Evolutionary conservation across 169 alveolate genomes (phyloP).

Genomic region (Plasmodium billcollinsi): DNA sequence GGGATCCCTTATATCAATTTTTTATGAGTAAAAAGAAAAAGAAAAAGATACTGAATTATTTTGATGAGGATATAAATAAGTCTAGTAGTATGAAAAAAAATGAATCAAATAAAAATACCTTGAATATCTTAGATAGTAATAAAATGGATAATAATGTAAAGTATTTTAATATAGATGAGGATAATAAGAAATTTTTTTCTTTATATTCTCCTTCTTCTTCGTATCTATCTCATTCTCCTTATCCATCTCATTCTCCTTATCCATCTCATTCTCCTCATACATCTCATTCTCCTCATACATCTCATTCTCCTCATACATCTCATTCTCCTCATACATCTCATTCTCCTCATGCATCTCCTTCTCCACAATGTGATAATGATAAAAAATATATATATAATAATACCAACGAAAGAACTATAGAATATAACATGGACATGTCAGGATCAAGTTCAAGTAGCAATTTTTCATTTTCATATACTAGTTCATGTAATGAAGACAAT

Average conservation of each 20-base stretch:
- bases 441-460: slow-evolving; percentile 11
- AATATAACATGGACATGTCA: background rate
- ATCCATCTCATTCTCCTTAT: too few species aligned
- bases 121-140: too few species aligned
- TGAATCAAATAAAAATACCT: background rate
- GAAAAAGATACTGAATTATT: background rate
- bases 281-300: too few species aligned
- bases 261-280: too few species aligned
- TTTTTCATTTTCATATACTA: background rate
- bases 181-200: background rate
- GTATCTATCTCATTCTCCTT: too few species aligned
- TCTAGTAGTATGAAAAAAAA: background rate
- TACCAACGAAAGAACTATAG: background rate
- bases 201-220: background rate
- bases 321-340: too few species aligned
- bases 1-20: slow-evolving; percentile 76
- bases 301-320: too few species aligned
- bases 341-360: too few species aligned
- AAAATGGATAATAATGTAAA: background rate
- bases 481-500: slow-evolving; percentile 5
- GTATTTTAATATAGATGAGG: background rate
- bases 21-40: slow-evolving; percentile 29
- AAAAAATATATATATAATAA: background rate
- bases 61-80: background rate
- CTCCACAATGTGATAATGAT: background rate